These are phyloP conservation scores for Acacia concinna DNA, from an alignment of 331 rosid genomes.

Conservation along the genomic window DNA sequence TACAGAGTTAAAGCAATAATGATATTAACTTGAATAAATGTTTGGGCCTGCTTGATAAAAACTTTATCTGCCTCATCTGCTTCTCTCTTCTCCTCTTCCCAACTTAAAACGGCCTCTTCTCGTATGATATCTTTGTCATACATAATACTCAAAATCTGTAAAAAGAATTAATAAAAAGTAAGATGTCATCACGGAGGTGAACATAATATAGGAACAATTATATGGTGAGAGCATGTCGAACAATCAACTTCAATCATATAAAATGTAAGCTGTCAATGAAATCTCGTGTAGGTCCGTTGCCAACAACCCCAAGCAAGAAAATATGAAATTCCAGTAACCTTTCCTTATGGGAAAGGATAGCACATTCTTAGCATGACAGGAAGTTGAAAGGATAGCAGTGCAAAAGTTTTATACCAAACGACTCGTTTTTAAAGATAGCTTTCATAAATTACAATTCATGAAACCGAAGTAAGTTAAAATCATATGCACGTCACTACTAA, in stretches of 20 bases:
- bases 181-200: neutral
- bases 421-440: neutral
- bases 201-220: neutral
- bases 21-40: conserved; percentile 65
- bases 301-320: neutral
- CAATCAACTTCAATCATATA: neutral
- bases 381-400: conserved; percentile 11
- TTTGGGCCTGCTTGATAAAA: conserved; percentile 72
- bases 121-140: conserved; percentile 69
- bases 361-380: neutral
- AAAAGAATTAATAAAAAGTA: neutral
- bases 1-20: neutral
- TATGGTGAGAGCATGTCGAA: conserved; percentile 1
- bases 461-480: neutral
- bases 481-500: neutral
- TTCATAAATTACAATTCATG: neutral
- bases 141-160: conserved; percentile 64
- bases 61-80: conserved; percentile 84
- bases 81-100: conserved; percentile 84
- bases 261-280: neutral
- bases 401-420: neutral
- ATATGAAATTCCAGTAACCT: neutral
- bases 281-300: neutral
- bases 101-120: conserved; percentile 88
- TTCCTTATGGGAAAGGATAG: neutral